These are phyloP conservation scores for Neurospora sp. DNA, from an alignment of 495 filamentous ascomycete genomes.

Conservation along the genomic window DNA sequence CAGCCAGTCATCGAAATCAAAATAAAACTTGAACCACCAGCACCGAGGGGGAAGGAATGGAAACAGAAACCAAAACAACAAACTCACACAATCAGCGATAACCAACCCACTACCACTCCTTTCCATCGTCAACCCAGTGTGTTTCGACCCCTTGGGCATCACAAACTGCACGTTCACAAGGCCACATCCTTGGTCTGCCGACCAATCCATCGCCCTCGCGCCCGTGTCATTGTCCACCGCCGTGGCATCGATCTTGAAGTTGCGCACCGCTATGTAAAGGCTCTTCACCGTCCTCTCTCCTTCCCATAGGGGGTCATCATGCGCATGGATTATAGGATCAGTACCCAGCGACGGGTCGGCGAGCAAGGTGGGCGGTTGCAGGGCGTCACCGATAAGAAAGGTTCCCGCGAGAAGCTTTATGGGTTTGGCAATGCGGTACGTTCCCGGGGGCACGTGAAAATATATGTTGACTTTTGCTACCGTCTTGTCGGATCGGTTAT, in stretches of 20 bases:
- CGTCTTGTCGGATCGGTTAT: neutral
- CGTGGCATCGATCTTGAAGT: neutral
- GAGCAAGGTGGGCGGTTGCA: neutral
- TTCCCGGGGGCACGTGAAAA: neutral
- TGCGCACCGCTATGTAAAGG: neutral
- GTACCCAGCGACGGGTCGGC: neutral
- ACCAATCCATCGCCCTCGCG: neutral
- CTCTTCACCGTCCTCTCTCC: neutral
- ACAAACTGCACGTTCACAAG: neutral
- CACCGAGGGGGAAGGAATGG: neutral
- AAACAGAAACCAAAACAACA: neutral
- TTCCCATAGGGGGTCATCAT: neutral
- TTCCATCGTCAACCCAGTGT: constrained; percentile 30
- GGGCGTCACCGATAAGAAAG: neutral
- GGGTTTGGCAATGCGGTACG: neutral
- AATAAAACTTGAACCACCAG: neutral
- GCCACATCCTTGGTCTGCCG: neutral
- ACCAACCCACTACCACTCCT: constrained; percentile 32
- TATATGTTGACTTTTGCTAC: neutral
- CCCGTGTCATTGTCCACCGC: neutral
- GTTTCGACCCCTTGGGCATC: constrained; percentile 37
- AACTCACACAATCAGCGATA: constrained; percentile 40
- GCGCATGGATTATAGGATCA: neutral
- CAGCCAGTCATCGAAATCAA: neutral
- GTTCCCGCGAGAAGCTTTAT: neutral